Evolutionary conservation across 2,329 filamentous ascomycete species (phyloP), one percentile per base, ranked within the genome.

Genomic region (Aspergillus latus): DNA sequence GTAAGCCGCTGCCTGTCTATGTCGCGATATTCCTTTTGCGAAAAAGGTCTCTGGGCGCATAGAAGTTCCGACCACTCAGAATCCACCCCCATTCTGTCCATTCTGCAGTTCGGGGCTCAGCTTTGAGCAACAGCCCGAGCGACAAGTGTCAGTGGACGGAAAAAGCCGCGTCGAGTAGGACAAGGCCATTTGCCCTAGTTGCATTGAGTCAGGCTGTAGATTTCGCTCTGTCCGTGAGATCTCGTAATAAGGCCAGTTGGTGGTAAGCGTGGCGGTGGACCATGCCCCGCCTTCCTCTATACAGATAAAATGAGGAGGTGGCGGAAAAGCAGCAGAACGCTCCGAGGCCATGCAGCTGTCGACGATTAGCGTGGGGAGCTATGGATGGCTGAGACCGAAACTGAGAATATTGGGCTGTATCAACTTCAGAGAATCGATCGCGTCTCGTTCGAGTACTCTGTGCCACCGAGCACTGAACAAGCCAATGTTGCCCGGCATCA

Each of bases 1-100:
- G 57, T 55, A 57, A 47, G 52, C 43, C 37, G 47, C 58, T 57
- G 51, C 52, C 53, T 32, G 43, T 52, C 54, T 21, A 57, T 55
- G 15, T 42, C 53, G 51, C 51, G 44, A 42, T 49, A 40, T 43
- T 51, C 36, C 44, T 37, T 45, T 45, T 21, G 21, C 21, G 45
- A 40, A 32, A 53, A 48, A 15, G 11, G n/a, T 15, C 29, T 34
- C 26, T 48, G 15, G 30, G 29, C 48, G 29, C 13, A 30, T 36
- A 39, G 34, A 3, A 29, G 43, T 30, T 40, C 34, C 42, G 39
- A 36, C 30, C 50, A 40, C 15, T 46, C 42, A 52, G 43, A 21
- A 39, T 26, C 30, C 16, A 8, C 21, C 21, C 21, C 21, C 21
- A 21, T 21, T 21, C 21, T 21, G 21, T 21, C 21, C 21, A 21